Evolutionary conservation across 768 basidiomycete genomes (phyloP).

Genomic region (Stropharia rugosoannulata): DNA sequence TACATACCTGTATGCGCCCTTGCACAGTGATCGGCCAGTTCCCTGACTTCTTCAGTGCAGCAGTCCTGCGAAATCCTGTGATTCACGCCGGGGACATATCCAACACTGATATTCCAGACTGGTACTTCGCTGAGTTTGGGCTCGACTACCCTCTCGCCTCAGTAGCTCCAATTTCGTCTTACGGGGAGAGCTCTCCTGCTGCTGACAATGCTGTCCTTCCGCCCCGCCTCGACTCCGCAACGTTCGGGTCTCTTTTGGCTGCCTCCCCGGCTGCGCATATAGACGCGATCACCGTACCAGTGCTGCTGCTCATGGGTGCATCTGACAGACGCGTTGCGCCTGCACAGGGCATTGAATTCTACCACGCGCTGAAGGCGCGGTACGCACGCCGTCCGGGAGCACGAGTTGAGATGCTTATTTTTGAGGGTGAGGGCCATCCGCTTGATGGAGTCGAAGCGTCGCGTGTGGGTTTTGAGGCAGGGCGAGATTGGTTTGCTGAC

Average conservation of each 20-base stretch:
- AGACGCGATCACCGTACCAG: constrained; percentile 47
- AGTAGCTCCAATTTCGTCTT: constrained; percentile 17
- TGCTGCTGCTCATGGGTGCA: constrained; percentile 59
- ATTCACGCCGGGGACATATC: constrained; percentile 57
- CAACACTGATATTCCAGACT: constrained; percentile 68
- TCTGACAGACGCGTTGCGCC: constrained; percentile 64
- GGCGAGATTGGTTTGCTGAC: constrained; percentile 46
- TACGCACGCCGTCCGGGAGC: constrained; percentile 12
- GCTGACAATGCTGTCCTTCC: not conserved
- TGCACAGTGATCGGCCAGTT: constrained; percentile 58
- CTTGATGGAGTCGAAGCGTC: constrained; percentile 63
- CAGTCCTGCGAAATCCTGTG: constrained; percentile 69
- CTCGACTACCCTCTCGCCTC: constrained; percentile 38
- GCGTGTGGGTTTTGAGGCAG: constrained; percentile 51
- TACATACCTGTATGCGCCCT: not conserved
- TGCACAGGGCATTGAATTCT: constrained; percentile 60
- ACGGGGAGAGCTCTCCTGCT: not conserved
- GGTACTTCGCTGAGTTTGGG: constrained; percentile 54
- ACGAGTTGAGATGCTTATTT: constrained; percentile 58
- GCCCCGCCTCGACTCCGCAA: constrained; percentile 35
- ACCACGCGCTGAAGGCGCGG: constrained; percentile 59
- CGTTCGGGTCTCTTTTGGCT: constrained; percentile 43
- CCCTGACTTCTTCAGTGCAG: constrained; percentile 61
- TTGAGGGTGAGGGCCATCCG: constrained; percentile 62
- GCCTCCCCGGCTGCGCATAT: constrained; percentile 60